phyloP scores from a whole-genome alignment of 208 protist species.

The Trypanosoma caninum region DNA sequence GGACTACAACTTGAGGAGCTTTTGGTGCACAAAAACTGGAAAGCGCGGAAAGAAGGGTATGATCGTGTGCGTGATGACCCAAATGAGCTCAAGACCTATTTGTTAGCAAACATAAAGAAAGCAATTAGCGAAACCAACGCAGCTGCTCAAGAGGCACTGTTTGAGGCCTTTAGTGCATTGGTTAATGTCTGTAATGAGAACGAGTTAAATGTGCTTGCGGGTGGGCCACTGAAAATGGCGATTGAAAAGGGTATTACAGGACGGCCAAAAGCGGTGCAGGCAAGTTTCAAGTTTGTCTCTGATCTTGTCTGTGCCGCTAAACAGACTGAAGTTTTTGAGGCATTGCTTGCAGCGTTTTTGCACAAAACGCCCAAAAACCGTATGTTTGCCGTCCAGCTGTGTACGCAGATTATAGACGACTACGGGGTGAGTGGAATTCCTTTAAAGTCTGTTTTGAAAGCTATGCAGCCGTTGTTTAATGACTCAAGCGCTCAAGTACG shows the following conservation, averaged over 20 bases:
- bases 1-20: slow-evolving; percentile 39
- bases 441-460: slow-evolving; percentile 59
- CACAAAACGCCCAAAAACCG: slow-evolving; percentile 69
- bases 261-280: slow-evolving; percentile 49
- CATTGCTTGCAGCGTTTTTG: slow-evolving; percentile 39
- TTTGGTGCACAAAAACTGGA: slow-evolving; percentile 70
- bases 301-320: slow-evolving; percentile 49
- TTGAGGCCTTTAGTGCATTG: slow-evolving; percentile 49
- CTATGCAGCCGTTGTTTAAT: slow-evolving; percentile 80
- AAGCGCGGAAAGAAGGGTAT: slow-evolving; percentile 64
- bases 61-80: slow-evolving; percentile 42
- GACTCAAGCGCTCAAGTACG: slow-evolving; percentile 75
- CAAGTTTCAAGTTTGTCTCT: slow-evolving; percentile 42
- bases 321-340: slow-evolving; percentile 44
- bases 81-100: slow-evolving; percentile 15
- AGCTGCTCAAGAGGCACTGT: slow-evolving; percentile 54
- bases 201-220: slow-evolving; percentile 36
- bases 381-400: slow-evolving; percentile 45
- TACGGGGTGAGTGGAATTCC: slow-evolving; percentile 69
- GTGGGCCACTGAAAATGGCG: slow-evolving; percentile 31
- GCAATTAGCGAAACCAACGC: slow-evolving; percentile 51
- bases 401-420: slow-evolving; percentile 51
- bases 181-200: slow-evolving; percentile 33
- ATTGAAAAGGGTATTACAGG: slow-evolving; percentile 84
- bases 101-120: slow-evolving; percentile 42